Conservation (phyloP, 441 rosid species). For the Raphanus hybrid region DNA sequence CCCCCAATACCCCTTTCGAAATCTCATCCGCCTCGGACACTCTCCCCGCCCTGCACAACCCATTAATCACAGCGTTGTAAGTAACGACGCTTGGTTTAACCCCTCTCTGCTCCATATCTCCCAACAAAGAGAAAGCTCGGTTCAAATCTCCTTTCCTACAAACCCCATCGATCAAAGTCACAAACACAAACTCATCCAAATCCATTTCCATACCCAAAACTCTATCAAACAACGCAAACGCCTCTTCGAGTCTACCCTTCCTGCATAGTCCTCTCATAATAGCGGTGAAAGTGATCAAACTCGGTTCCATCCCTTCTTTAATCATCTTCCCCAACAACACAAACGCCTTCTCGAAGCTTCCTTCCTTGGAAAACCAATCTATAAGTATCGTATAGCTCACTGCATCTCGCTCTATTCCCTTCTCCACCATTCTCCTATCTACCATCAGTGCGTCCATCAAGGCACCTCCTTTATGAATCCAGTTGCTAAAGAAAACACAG, state of each 20-base stretch:
- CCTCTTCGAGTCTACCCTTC: conserved; percentile 65
- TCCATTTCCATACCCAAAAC: conserved; percentile 55
- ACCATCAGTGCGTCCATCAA: conserved; percentile 57
- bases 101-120: conserved; percentile 76
- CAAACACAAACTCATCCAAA: conserved; percentile 67
- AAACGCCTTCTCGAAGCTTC: conserved; percentile 49
- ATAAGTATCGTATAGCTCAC: conserved; percentile 65
- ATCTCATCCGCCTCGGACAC: conserved; percentile 67
- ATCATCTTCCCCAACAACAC: conserved; percentile 72
- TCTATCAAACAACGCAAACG: conserved; percentile 56
- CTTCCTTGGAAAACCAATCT: conserved; percentile 62
- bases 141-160: conserved; percentile 63
- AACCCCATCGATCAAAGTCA: conserved; percentile 72
- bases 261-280: conserved; percentile 65
- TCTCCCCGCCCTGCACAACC: conserved; percentile 72
- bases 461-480: conserved; percentile 59
- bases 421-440: conserved; percentile 54
- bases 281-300: conserved; percentile 61
- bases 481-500: conserved; percentile 66
- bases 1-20: conserved; percentile 63
- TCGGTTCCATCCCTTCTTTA: conserved; percentile 59
- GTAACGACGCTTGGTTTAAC: conserved; percentile 62
- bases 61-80: conserved; percentile 67
- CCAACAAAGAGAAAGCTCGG: conserved; percentile 56
- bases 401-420: conserved; percentile 54